phyloP scores from a whole-genome alignment of 768 basidiomycete species.

The Daedaleopsis sinensis region DNA sequence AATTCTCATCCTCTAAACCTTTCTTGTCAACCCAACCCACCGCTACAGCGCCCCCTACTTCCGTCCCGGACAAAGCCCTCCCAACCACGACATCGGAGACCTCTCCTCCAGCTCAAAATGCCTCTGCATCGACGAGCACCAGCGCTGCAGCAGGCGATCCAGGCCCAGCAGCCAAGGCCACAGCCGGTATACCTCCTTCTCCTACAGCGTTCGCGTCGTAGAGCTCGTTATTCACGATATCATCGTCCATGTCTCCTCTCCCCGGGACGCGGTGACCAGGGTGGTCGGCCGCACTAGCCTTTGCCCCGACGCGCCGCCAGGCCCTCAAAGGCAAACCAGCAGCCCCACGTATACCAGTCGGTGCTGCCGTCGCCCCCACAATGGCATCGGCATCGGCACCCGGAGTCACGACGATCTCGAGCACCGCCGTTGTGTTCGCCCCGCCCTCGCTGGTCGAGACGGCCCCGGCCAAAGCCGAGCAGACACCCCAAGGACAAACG shows the following conservation, averaged over 20 bases:
- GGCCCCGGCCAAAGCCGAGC: slow-evolving; percentile 31
- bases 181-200: slow-evolving; percentile 59
- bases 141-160: slow-evolving; percentile 16
- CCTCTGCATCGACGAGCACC: slow-evolving; percentile 17
- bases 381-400: slow-evolving; percentile 17
- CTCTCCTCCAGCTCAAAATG: slow-evolving; percentile 31
- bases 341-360: slow-evolving; percentile 58
- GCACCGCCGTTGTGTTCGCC: slow-evolving; percentile 71
- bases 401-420: slow-evolving; percentile 39
- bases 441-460: slow-evolving; percentile 58
- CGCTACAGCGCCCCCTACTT: slow-evolving; percentile 24
- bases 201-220: slow-evolving; percentile 48
- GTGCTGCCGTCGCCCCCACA: slow-evolving; percentile 52
- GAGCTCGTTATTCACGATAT: slow-evolving; percentile 54
- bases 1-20: slow-evolving; percentile 73
- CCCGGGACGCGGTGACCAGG: slow-evolving; percentile 46
- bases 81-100: slow-evolving; percentile 21
- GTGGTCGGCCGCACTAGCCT: slow-evolving; percentile 90
- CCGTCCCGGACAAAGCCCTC: slow-evolving; percentile 29
- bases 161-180: slow-evolving; percentile 46
- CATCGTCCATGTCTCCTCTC: slow-evolving; percentile 31
- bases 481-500: slow-evolving; percentile 33
- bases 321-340: slow-evolving; percentile 59
- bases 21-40: slow-evolving; percentile 41
- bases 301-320: slow-evolving; percentile 77